Percentiles rank a stretch among this genome's conserved stretches.
These are phyloP conservation scores for Scedosporium boydii DNA, from an alignment of 2,329 filamentous ascomycete genomes.

Conservation along the genomic window DNA sequence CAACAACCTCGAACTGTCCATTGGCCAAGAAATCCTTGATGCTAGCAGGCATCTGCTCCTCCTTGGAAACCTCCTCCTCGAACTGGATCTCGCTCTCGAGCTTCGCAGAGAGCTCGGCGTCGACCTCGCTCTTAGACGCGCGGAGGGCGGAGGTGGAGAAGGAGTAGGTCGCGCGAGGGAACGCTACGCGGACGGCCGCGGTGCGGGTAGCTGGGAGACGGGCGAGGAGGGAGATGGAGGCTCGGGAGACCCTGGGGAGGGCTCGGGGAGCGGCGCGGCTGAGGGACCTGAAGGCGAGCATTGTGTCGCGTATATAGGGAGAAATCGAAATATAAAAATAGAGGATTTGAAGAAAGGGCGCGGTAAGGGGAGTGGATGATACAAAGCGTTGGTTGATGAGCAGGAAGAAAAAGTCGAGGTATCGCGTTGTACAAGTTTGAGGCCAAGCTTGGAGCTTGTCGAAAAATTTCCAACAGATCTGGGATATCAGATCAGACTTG, in stretches of 20 bases:
- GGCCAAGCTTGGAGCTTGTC: neutral
- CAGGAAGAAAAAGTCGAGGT: neutral
- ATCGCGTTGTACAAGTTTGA: neutral
- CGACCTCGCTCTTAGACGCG: conserved; percentile 42
- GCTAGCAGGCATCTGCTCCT: conserved; percentile 62
- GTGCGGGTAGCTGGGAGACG: neutral
- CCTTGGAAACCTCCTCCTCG: conserved; percentile 71
- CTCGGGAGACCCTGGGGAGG: conserved; percentile 19
- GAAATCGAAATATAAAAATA: conserved; percentile 7
- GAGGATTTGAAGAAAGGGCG: conserved; percentile 8
- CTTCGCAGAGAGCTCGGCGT: conserved; percentile 78
- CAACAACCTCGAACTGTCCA: conserved; percentile 73
- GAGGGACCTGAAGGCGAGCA: conserved; percentile 61
- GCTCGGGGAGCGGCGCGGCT: conserved; percentile 59
- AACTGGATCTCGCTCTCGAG: conserved; percentile 75
- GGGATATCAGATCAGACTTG: neutral
- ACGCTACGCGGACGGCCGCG: conserved; percentile 1
- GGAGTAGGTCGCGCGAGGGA: conserved; percentile 18
- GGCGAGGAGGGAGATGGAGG: neutral
- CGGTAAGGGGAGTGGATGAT: neutral
- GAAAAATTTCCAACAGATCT: neutral
- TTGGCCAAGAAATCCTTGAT: conserved; percentile 85
- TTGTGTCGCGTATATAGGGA: conserved; percentile 27
- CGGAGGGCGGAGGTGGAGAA: conserved; percentile 29
- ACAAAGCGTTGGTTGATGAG: neutral